phyloP scores from a whole-genome alignment of 805 yeast genomes.

The Kodamaea nitidulidarum region DNA sequence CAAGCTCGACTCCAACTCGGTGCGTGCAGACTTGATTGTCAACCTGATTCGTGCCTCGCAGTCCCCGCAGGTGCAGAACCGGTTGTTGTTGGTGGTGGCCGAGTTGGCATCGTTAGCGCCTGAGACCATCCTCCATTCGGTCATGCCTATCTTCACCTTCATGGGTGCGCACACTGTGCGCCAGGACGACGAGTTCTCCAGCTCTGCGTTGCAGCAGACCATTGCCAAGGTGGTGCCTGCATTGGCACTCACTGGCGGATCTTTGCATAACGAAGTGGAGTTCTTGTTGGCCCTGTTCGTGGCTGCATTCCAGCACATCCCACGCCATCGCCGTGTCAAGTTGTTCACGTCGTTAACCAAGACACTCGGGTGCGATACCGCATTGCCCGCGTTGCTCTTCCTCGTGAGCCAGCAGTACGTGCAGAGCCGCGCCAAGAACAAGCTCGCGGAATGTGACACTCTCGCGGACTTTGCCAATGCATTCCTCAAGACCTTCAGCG shows the following conservation, averaged over 20 bases:
- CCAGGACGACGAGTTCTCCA: slow-evolving; percentile 94
- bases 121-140: slow-evolving; percentile 87
- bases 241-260: slow-evolving; percentile 42
- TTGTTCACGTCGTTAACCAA: slow-evolving; percentile 73
- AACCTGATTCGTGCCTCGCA: slow-evolving; percentile 84
- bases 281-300: slow-evolving; percentile 83
- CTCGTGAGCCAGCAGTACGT: slow-evolving; percentile 79
- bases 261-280: slow-evolving; percentile 62
- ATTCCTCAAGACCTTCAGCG: slow-evolving; percentile 63
- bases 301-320: slow-evolving; percentile 93
- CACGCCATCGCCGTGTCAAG: slow-evolving; percentile 90
- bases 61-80: slow-evolving; percentile 94
- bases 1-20: slow-evolving; percentile 51
- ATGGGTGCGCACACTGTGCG: slow-evolving; percentile 98
- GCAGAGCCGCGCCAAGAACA: slow-evolving; percentile 43
- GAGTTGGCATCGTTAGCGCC: slow-evolving; percentile 86
- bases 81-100: slow-evolving; percentile 77
- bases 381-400: slow-evolving; percentile 70
- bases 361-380: slow-evolving; percentile 63
- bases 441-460: slow-evolving; percentile 61
- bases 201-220: slow-evolving; percentile 88
- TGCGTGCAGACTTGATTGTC: slow-evolving; percentile 87
- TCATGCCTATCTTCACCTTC: slow-evolving; percentile 98
- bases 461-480: slow-evolving; percentile 68
- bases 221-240: slow-evolving; percentile 90